Conservation (phyloP, 768 basidiomycete genomes). For the Phanerochaete carnosa region DNA sequence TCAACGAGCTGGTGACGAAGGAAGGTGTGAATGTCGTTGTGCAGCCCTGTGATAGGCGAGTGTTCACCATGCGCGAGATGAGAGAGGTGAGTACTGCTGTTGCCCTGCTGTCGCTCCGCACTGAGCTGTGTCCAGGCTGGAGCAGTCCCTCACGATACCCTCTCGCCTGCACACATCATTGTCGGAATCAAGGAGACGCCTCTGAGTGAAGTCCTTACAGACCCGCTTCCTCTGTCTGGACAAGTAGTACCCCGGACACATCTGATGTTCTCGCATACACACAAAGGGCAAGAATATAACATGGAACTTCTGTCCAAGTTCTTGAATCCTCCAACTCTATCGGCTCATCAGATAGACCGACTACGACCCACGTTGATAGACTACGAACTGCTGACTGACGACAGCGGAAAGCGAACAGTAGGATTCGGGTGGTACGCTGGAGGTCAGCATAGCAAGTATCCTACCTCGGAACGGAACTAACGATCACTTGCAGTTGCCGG, state of each 20-base stretch:
- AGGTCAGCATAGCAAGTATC: conserved; percentile 40
- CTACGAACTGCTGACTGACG: conserved; percentile 74
- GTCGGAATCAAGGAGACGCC: conserved; percentile 90
- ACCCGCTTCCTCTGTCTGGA: conserved; percentile 32
- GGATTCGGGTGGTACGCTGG: conserved; percentile 94
- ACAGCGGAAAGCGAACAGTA: conserved; percentile 69
- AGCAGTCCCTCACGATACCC: conserved; percentile 55
- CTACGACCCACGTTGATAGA: conserved; percentile 63
- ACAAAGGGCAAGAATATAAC: conserved; percentile 86
- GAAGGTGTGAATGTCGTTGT: conserved; percentile 66
- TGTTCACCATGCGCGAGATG: conserved; percentile 66
- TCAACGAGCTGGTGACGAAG: conserved; percentile 53
- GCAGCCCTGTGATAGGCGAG: conserved; percentile 71
- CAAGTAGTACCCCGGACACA: conserved; percentile 56
- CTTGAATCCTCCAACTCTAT: conserved; percentile 23
- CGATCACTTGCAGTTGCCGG: conserved; percentile 60
- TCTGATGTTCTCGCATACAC: conserved; percentile 91
- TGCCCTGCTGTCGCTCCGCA: not conserved
- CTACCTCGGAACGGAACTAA: not conserved
- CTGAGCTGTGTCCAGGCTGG: conserved; percentile 56
- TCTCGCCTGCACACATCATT: conserved; percentile 67
- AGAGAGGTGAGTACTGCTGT: conserved; percentile 45
- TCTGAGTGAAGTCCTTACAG: conserved; percentile 54
- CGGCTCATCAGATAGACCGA: conserved; percentile 16
- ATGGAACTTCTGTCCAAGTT: conserved; percentile 72